Percentiles rank a stretch among this genome's conserved stretches.
These are phyloP conservation scores for Kodamaea plutei DNA, from an alignment of 1,139 yeast species.

Conservation along the genomic window DNA sequence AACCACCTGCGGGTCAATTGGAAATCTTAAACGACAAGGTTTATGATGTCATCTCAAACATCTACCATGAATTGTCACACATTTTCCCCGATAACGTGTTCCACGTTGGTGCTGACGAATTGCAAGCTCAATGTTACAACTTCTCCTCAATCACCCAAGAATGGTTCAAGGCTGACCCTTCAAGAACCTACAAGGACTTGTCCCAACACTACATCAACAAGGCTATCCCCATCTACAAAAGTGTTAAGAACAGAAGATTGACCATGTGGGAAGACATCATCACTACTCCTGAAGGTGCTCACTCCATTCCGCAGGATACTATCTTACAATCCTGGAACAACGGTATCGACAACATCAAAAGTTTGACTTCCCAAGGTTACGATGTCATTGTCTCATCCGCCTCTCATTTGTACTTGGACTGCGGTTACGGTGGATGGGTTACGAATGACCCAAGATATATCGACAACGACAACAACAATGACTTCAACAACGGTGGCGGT, in stretches of 20 bases:
- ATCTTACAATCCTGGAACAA: slow-evolving; percentile 42
- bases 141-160: slow-evolving; percentile 23
- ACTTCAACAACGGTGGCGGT: slow-evolving; percentile 30
- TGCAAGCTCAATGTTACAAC: slow-evolving; percentile 36
- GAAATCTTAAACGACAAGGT: slow-evolving; percentile 35
- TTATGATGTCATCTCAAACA: slow-evolving; percentile 30
- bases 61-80: slow-evolving; percentile 34
- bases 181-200: slow-evolving; percentile 28
- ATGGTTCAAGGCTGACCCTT: slow-evolving; percentile 27
- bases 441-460: slow-evolving; percentile 36
- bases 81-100: slow-evolving; percentile 36
- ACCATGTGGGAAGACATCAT: slow-evolving; percentile 51
- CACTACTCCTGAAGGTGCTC: slow-evolving; percentile 19
- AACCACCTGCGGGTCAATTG: slow-evolving; percentile 47
- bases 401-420: slow-evolving; percentile 40
- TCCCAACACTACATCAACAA: slow-evolving; percentile 39
- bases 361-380: slow-evolving; percentile 34
- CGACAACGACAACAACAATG: slow-evolving; percentile 21
- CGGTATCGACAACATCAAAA: slow-evolving; percentile 23
- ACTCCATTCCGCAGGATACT: slow-evolving; percentile 27
- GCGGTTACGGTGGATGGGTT: slow-evolving; percentile 44
- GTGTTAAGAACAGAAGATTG: slow-evolving; percentile 20
- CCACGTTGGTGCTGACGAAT: slow-evolving; percentile 48
- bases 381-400: slow-evolving; percentile 41
- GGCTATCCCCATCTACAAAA: slow-evolving; percentile 32